Conservation (phyloP, 2,329 filamentous ascomycete genomes). For the Furcasterigmium sp. region DNA sequence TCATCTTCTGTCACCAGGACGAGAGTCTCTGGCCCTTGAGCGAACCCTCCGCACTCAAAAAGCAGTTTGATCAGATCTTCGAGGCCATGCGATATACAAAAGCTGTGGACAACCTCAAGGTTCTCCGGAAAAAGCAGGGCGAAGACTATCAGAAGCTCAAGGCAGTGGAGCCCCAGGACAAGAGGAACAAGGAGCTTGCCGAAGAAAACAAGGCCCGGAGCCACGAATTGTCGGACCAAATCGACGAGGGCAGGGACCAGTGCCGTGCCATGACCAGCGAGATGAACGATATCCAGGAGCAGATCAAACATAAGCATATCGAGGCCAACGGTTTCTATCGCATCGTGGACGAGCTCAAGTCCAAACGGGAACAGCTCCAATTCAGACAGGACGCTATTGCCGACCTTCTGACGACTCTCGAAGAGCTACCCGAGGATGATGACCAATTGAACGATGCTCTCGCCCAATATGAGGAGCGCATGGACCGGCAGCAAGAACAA, state of each 20-base stretch:
- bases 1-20: constrained; percentile 98
- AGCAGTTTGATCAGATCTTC: constrained; percentile 95
- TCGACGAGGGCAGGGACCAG: constrained; percentile 55
- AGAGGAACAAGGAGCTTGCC: constrained; percentile 78
- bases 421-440: constrained; percentile 75
- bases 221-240: constrained; percentile 59
- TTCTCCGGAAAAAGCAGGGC: constrained; percentile 76
- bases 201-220: constrained; percentile 65
- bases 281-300: constrained; percentile 53
- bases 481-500: constrained; percentile 60
- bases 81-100: constrained; percentile 96
- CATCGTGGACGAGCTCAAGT: constrained; percentile 69
- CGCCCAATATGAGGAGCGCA: constrained; percentile 71
- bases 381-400: constrained; percentile 66
- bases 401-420: constrained; percentile 66
- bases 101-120: constrained; percentile 91
- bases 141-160: constrained; percentile 69
- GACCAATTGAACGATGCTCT: constrained; percentile 66
- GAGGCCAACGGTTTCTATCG: constrained; percentile 69
- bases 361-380: constrained; percentile 69
- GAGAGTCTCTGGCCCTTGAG: constrained; percentile 97
- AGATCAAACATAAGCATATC: constrained; percentile 62
- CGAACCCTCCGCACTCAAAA: constrained; percentile 79
- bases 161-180: constrained; percentile 70
- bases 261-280: constrained; percentile 53